Conservation (phyloP, 1,284 basidiomycete genomes). For the Puccinia brachypodii region DNA sequence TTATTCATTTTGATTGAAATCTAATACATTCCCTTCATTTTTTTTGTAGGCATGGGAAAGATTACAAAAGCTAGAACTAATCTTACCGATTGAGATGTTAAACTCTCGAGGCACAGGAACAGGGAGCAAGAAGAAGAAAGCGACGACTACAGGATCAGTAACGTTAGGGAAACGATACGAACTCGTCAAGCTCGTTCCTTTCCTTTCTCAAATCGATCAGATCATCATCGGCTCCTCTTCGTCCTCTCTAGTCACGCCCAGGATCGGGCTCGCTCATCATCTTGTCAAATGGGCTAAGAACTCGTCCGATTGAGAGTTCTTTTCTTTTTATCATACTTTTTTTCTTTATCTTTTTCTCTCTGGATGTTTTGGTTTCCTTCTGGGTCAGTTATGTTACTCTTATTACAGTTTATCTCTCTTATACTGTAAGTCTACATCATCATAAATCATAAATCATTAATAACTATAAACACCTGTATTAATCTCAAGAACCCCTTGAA, state of each 20-base stretch:
- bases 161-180: slow-evolving; percentile 20
- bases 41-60: slow-evolving; percentile 35
- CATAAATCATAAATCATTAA: too few relatives aligned
- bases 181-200: slow-evolving; percentile 8
- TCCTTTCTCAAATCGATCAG: slow-evolving; percentile 14
- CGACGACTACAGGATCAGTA: background rate
- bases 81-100: slow-evolving; percentile 7
- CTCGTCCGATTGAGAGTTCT: slow-evolving; percentile 16
- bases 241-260: background rate
- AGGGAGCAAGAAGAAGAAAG: background rate
- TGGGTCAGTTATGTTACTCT: too few relatives aligned
- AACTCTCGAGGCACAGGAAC: background rate
- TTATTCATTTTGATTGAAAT: background rate
- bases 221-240: background rate
- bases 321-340: background rate
- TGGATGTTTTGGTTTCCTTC: background rate
- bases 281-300: slow-evolving; percentile 33
- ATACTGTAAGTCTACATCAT: too few relatives aligned
- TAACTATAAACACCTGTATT: too few relatives aligned
- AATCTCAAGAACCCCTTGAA: too few relatives aligned
- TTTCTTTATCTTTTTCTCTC: background rate
- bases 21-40: background rate
- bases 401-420: too few relatives aligned
- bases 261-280: slow-evolving; percentile 24
- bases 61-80: slow-evolving; percentile 22